Evolutionary conservation across 176 grass and related monocot species (phyloP).

Genomic region (Oryza meridionalis): DNA sequence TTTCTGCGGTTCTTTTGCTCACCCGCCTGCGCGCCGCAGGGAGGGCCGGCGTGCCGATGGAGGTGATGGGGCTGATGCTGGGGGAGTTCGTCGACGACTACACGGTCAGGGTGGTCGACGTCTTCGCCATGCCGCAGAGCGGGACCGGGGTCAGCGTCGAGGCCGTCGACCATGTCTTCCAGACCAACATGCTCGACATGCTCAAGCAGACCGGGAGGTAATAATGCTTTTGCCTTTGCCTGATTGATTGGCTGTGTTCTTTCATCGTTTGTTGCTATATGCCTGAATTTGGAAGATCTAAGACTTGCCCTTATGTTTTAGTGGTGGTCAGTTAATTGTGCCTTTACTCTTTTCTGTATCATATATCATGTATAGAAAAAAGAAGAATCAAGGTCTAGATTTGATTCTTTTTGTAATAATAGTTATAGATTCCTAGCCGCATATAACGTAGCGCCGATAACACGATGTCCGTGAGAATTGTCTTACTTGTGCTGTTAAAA

Average conservation of each 20-base stretch:
- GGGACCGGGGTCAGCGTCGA: slow-evolving; percentile 91
- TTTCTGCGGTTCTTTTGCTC: background rate
- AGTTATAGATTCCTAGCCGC: too few relatives aligned
- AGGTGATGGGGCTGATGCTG: slow-evolving; percentile 99
- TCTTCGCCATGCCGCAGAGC: slow-evolving; percentile 99
- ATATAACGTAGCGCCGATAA: background rate
- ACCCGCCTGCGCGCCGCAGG: slow-evolving; percentile 41
- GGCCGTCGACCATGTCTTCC: slow-evolving; percentile 97
- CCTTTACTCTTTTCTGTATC: background rate
- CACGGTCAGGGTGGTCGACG: slow-evolving; percentile 93
- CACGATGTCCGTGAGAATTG: background rate
- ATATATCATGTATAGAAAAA: background rate
- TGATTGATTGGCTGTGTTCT: slow-evolving; percentile 2
- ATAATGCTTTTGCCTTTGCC: slow-evolving; percentile 9
- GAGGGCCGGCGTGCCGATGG: slow-evolving; percentile 91
- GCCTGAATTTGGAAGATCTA: background rate
- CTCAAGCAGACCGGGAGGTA: slow-evolving; percentile 98
- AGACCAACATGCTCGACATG: slow-evolving; percentile 99
- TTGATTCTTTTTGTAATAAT: too few relatives aligned
- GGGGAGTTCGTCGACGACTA: slow-evolving; percentile 98
- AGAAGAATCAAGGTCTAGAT: background rate
- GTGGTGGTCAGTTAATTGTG: background rate
- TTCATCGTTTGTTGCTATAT: background rate
- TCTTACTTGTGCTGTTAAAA: background rate
- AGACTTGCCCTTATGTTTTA: background rate